Base-by-base conservation (phyloP, 2,329 filamentous ascomycete species). In the Colletotrichum zoysiae region DNA sequence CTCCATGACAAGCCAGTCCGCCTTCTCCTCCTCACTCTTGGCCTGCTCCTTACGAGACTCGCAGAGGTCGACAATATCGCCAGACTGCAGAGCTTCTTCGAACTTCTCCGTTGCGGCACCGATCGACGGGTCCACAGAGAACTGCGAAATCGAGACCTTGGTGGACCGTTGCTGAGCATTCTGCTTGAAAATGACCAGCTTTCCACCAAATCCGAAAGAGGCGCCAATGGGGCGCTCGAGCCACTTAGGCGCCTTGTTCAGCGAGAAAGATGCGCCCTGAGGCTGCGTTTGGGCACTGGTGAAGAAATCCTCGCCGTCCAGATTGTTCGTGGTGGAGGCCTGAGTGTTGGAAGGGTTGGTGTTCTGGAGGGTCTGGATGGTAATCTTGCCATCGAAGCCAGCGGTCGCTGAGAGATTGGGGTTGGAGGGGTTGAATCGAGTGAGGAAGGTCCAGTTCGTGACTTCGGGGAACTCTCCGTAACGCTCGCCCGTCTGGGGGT, bases 381-480 rank as follows among this genome's bases (percentile, higher is more conserved):
- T 92, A 74, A 99, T 97, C 83, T 97, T 98, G 77, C 97, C 96
- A 79, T 99, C 96, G 76, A 98, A 98, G 2, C 95, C 97, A 12
- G 97, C 96, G 23, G 96, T 98, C 23, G 97, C 97, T 61, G 95
- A 94, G 70, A 99, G 86, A 79, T 91, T 93, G 14, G 96, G 95
- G 81, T 99, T 97, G 76, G 93, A 91, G 40, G 96, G 96, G 81
- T 97, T 95, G 88, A 97, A 98, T 74, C 92, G 90, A 6, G 96
- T 97, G 79, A 95, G 91, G 85, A 99, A 99, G 7, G 95, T 97
- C 95, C 96, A 99, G 82, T 98, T 99, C n/a, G 95, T 98, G 65
- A 97, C 95, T 77, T 98, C 94, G 5, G 95, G 95, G 79, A 98
- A 95, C 82, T 98, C 95, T 75, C 97, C 96, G 74, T 95, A 92